These are phyloP conservation scores for Phytophthora rubi DNA, from an alignment of 352 stramenopile genomes.

Conservation along the genomic window DNA sequence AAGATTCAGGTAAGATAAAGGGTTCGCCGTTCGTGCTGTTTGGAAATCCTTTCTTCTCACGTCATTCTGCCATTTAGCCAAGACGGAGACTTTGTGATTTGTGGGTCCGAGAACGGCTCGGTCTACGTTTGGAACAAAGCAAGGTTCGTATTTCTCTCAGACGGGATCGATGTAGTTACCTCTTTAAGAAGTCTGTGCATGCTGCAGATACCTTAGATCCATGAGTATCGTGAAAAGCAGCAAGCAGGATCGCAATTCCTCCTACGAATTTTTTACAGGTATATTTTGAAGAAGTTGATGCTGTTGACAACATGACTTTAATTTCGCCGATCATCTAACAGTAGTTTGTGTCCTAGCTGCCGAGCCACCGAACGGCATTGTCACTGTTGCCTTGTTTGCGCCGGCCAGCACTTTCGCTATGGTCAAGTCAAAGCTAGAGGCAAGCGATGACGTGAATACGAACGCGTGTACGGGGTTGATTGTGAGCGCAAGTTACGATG, in stretches of 20 bases:
- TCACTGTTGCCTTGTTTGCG: conserved; percentile 82
- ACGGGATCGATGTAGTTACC: not conserved
- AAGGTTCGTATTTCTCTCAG: conserved; percentile 32
- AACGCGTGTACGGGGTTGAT: conserved; percentile 83
- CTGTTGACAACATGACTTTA: not conserved
- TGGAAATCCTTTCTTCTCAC: conserved; percentile 1
- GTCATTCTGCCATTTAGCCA: conserved; percentile 41
- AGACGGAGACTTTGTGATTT: conserved; percentile 88
- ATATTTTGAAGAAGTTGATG: not conserved
- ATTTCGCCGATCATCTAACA: not conserved
- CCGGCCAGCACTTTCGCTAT: conserved; percentile 83
- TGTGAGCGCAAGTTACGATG: conserved; percentile 85
- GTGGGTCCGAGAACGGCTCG: conserved; percentile 83
- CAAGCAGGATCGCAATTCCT: conserved; percentile 83
- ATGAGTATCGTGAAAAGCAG: conserved; percentile 71
- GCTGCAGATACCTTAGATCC: conserved; percentile 44
- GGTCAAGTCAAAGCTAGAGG: conserved; percentile 78
- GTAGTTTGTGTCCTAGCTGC: conserved; percentile 42
- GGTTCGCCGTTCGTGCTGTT: not conserved
- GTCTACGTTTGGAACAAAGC: conserved; percentile 90
- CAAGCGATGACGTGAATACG: conserved; percentile 59
- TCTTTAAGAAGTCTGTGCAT: conserved; percentile 3
- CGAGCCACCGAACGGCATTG: conserved; percentile 73
- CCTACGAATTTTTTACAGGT: conserved; percentile 85
- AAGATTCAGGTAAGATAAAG: conserved; percentile 62